These are phyloP conservation scores for Geranomyces michiganensis DNA, from an alignment of 192 early-diverging fungal species.

Conservation along the genomic window DNA sequence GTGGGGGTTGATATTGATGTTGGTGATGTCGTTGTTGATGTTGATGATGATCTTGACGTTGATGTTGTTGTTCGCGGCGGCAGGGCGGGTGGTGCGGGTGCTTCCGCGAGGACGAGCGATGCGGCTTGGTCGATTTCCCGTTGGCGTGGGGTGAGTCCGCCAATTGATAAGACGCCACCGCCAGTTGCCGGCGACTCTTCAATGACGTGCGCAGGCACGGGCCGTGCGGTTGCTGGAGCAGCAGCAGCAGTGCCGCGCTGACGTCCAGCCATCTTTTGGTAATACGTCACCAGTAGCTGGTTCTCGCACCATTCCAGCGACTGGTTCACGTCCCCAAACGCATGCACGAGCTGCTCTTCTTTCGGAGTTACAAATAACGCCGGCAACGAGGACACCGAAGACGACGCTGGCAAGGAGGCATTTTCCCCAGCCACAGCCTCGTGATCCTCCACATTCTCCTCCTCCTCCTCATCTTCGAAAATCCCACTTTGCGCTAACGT, in stretches of 20 bases:
- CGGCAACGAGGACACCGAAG: too few relatives aligned
- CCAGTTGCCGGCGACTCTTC: background rate
- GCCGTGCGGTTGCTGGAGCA: too few relatives aligned
- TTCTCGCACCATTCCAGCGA: conserved; percentile 97
- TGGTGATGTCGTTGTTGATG: background rate
- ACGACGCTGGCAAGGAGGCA: conserved; percentile 41
- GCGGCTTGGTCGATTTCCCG: conserved; percentile 33
- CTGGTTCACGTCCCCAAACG: conserved; percentile 80
- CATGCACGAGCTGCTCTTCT: conserved; percentile 59
- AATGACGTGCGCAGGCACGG: too few relatives aligned
- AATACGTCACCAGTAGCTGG: conserved; percentile 77
- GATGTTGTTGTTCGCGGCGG: too few relatives aligned
- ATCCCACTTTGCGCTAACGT: conserved; percentile 42
- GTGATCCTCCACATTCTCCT: conserved; percentile 1
- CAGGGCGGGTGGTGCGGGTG: too few relatives aligned
- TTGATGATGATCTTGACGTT: too few relatives aligned
- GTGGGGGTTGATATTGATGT: too few relatives aligned
- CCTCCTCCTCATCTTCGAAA: conserved; percentile 62
- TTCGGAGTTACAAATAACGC: too few relatives aligned
- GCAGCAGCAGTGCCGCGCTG: too few relatives aligned
- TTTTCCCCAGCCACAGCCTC: background rate
- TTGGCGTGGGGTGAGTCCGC: conserved; percentile 35
- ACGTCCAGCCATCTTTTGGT: conserved; percentile 28
- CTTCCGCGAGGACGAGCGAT: conserved; percentile 27
- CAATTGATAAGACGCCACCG: background rate